phyloP scores from a whole-genome alignment of 2,329 filamentous ascomycete genomes.

The Pestalotiopsis sp. region DNA sequence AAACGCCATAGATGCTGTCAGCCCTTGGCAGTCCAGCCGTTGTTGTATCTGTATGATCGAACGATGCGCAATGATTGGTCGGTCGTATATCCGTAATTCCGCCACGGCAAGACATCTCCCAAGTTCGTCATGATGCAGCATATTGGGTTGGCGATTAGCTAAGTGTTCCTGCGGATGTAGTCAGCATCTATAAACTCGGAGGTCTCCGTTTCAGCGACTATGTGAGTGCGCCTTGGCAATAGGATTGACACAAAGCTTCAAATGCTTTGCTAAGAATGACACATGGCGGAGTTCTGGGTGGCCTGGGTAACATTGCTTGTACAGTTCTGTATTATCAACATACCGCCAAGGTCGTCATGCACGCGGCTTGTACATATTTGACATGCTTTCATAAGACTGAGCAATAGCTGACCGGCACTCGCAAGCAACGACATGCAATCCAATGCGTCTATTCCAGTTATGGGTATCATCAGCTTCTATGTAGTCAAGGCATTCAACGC shows the following conservation, averaged over 20 bases:
- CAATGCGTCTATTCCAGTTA: not conserved
- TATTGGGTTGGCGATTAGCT: not conserved
- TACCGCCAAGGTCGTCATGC: not conserved
- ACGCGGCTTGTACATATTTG: not conserved
- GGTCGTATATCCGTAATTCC: not conserved
- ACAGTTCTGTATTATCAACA: not conserved
- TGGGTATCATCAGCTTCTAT: conserved; percentile 3
- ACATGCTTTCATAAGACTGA: not conserved
- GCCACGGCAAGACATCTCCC: not conserved
- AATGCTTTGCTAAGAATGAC: not conserved
- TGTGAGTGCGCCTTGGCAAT: not conserved
- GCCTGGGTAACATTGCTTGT: not conserved
- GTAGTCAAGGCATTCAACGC: conserved; percentile 19
- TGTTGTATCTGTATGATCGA: not conserved
- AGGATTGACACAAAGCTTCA: not conserved
- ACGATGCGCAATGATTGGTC: not conserved
- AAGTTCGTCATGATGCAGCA: not conserved
- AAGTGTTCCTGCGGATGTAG: not conserved
- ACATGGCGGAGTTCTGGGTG: not conserved
- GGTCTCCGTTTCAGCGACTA: not conserved
- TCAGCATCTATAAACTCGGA: not conserved
- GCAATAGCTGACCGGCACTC: not conserved
- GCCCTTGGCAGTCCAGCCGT: not conserved
- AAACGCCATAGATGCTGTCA: not conserved
- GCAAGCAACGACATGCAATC: not conserved